Base-by-base conservation (phyloP, 176 grass and related monocot genomes). In the Lolium rigidum region DNA sequence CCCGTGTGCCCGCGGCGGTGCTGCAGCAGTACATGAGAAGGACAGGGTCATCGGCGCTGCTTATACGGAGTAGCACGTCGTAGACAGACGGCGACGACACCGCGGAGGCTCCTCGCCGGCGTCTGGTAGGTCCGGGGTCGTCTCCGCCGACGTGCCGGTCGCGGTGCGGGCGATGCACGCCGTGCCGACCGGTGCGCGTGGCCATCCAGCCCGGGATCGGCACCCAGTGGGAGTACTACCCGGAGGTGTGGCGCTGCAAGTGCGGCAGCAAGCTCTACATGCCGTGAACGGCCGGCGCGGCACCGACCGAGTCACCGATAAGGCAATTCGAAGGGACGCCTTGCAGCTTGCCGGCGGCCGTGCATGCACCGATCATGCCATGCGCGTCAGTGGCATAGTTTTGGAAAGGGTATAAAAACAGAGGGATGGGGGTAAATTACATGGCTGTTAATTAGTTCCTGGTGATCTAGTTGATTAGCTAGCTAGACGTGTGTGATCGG, bases 221-320 rank as follows among this genome's bases (percentile, higher is more conserved):
- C 13, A 17, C 67, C 4, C 95, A 89, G 49, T 84, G 85, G 83
- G 95, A 97, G 86, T 97, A 97, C 90, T 97, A 97, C 90, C 95
- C 95, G n/a, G 92, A 94, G 69, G 95, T 91, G 26, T 97, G 95
- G 95, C 88, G 95, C 51, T 97, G 95, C 86, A 87, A 92, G 87
- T 97, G 95, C 80, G 86, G 90, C 77, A 58, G 87, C 35, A 88
- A 97, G 76, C 86, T 97, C 77, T 97, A 88, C 92, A 89, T 92
- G 95, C 95, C 95, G 3, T 97, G 79, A 92, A 22, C 59, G 43
- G n/a, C n/a, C n/a, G n/a, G 5, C 31, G 28, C 41, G 41, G 41
- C 41, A 7, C 46, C 8, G 46, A 10, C 46, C 7, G 41, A 6
- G 41, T 43, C 41, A 43, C 41, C 41, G 46, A 10, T 10, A 47